phyloP scores from a whole-genome alignment of 129 eudicot species.

The Flaveria robusta region DNA sequence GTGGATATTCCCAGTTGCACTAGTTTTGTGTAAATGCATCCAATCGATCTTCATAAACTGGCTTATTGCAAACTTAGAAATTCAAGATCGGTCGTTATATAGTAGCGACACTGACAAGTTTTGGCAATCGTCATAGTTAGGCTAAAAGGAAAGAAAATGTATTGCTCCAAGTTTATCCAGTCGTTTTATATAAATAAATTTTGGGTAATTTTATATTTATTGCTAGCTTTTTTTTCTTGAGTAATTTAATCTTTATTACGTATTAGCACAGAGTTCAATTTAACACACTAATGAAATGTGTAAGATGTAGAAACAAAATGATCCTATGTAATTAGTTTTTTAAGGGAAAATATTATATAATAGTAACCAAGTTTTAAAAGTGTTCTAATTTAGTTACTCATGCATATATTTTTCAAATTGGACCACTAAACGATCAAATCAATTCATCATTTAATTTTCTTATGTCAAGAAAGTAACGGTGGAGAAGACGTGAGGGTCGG shows the following conservation, averaged over 20 bases:
- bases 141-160: constrained; percentile 18
- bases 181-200: constrained; percentile 26
- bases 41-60: constrained; percentile 85
- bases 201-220: neutral
- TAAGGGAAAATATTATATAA: no score
- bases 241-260: neutral
- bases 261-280: neutral
- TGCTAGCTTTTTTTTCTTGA: neutral
- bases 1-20: constrained; percentile 96
- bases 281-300: neutral
- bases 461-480: no score
- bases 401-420: no score
- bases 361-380: no score
- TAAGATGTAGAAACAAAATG: neutral
- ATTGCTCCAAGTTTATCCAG: constrained; percentile 10
- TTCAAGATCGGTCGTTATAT: constrained; percentile 95
- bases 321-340: no score
- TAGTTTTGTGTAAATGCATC: constrained; percentile 81
- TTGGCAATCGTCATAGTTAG: constrained; percentile 73
- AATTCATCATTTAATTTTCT: no score
- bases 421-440: no score
- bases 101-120: constrained; percentile 71
- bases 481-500: no score
- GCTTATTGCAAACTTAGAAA: constrained; percentile 99
- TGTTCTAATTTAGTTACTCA: no score